These are phyloP conservation scores for Trichoderma simmonsii DNA, from an alignment of 2,329 filamentous ascomycete species.

Conservation along the genomic window DNA sequence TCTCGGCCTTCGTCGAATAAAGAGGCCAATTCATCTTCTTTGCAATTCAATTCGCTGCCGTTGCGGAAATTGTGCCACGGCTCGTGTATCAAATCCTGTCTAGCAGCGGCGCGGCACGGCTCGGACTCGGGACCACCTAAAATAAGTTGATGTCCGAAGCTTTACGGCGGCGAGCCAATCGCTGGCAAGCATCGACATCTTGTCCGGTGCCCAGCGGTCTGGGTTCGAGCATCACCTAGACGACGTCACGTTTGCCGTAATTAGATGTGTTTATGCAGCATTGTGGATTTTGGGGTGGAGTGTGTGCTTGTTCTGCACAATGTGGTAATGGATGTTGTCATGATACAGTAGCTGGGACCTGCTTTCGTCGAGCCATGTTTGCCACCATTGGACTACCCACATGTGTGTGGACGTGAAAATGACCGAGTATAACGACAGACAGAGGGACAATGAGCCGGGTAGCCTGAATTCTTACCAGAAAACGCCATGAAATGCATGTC, in stretches of 20 bases:
- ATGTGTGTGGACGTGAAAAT: background rate
- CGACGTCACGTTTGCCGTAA: conserved; percentile 9
- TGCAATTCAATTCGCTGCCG: background rate
- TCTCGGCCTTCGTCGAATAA: background rate
- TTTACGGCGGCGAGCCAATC: conserved; percentile 6
- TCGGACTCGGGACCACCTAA: conserved; percentile 2
- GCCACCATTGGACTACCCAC: background rate
- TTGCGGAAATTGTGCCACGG: background rate
- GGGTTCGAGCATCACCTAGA: background rate
- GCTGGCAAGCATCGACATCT: background rate
- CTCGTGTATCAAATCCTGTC: background rate
- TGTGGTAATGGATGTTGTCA: conserved; percentile 11
- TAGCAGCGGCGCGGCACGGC: conserved; percentile 1
- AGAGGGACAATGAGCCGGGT: background rate
- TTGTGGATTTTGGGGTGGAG: background rate
- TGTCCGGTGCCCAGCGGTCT: background rate
- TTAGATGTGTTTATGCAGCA: background rate
- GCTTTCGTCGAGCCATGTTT: background rate
- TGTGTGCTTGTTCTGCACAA: background rate
- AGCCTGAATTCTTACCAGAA: background rate
- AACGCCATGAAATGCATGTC: background rate
- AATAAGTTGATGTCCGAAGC: background rate
- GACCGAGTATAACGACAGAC: background rate
- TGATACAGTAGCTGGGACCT: background rate
- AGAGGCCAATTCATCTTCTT: background rate